Conservation (phyloP, 495 filamentous ascomycete genomes). For the Cryomyces antarcticus region DNA sequence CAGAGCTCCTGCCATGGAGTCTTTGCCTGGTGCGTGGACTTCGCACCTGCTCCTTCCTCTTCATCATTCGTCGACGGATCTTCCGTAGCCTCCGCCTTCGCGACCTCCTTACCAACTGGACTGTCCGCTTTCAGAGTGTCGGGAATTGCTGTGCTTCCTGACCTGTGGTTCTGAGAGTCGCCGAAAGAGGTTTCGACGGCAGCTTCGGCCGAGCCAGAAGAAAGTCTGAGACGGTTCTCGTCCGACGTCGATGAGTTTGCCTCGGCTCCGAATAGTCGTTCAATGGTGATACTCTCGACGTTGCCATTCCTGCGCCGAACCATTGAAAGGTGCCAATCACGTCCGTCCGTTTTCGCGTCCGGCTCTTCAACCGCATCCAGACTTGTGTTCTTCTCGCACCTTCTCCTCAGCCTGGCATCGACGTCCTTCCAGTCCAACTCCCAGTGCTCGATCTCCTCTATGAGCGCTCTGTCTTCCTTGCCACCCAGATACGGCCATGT, state of each 20-base stretch:
- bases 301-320: neutral
- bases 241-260: neutral
- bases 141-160: constrained; percentile 1
- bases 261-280: neutral
- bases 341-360: neutral
- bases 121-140: neutral
- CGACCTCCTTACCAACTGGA: neutral
- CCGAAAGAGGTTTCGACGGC: neutral
- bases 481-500: neutral
- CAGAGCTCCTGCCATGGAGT: constrained; percentile 11
- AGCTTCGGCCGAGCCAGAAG: neutral
- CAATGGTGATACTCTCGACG: neutral
- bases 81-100: neutral
- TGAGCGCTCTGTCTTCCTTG: constrained; percentile 1
- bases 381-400: neutral
- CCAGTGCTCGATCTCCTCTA: constrained; percentile 5
- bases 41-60: neutral
- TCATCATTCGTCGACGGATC: neutral
- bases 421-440: constrained; percentile 6
- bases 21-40: neutral
- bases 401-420: neutral
- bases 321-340: neutral
- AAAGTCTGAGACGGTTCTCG: no score
- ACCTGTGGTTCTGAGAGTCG: neutral
- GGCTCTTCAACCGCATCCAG: neutral